Evolutionary conservation across 208 protist genomes (phyloP), one percentile per base, ranked within the genome.

Genomic region (Leishmania martiniquensis): DNA sequence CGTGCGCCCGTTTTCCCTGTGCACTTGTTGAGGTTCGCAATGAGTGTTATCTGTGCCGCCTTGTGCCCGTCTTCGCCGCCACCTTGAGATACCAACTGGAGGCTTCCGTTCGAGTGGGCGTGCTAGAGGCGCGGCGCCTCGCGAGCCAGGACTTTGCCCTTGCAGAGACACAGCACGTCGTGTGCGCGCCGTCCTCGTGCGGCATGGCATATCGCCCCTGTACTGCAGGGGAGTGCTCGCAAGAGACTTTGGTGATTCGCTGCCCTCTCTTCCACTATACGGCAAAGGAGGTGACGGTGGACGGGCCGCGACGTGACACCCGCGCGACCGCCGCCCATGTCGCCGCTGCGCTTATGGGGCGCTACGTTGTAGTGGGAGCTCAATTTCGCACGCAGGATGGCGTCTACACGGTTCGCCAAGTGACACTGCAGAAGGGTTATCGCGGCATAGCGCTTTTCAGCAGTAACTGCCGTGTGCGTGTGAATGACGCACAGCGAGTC

Each of bases 361-460:
- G 78, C 9, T 93, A 87, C 74, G 83, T 96, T 29, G 49, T 85
- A 17, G 76, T 86, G n/a, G 90, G 87, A 10, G 83, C 80, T 7
- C 51, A 71, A 6, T 76, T 93, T 25, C 71, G 81, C 22, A 89
- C 85, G 1, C 79, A 63, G n/a, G 84, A 82, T 49, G 76, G 80
- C 44, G 39, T 60, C 25, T 97, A 93, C 83, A 80, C 76, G n/a
- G 88, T 95, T 20, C 82, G 78, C 0, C 76, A 71, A 34, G 69
- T 91, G 44, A 82, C 84, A 39, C 74, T 93, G 32, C 76, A 81
- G 22, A 57, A 63, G 22, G 90, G 91, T 6, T 89, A 93, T 57
- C 71, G 87, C 57, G 93, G 91, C 22, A 70, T 93, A 20, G 86
- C 87, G 1, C 82, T 93, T 39, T 85, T 95, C 25, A 72, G 86